phyloP scores from a whole-genome alignment of 2,329 filamentous ascomycete genomes.

The Rhytidhysteron rufulum region DNA sequence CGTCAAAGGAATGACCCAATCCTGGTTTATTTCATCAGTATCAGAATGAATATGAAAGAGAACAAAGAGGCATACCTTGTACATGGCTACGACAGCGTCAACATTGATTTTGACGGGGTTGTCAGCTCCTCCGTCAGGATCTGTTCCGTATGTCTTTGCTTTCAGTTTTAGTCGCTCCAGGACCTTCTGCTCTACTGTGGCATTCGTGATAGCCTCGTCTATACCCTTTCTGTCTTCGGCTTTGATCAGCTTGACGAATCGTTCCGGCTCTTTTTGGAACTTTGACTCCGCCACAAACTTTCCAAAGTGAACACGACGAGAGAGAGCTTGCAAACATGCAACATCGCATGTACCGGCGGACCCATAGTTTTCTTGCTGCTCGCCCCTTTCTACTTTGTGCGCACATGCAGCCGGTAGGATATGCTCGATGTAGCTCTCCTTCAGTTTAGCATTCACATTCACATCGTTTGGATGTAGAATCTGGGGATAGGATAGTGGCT shows the following conservation, averaged over 20 bases:
- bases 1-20: constrained; percentile 94
- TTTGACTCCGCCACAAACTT: constrained; percentile 98
- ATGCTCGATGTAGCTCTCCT: constrained; percentile 74
- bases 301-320: constrained; percentile 89
- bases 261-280: constrained; percentile 77
- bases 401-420: constrained; percentile 82
- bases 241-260: constrained; percentile 78
- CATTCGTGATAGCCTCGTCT: constrained; percentile 85
- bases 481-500: constrained; percentile 79
- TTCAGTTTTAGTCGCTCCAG: constrained; percentile 82
- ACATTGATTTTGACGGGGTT: constrained; percentile 80
- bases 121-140: constrained; percentile 63
- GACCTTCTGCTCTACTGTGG: constrained; percentile 85
- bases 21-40: constrained; percentile 29
- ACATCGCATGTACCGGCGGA: constrained; percentile 90
- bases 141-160: constrained; percentile 88
- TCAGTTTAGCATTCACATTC: constrained; percentile 85
- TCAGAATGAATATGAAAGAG: not conserved
- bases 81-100: constrained; percentile 58
- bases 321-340: constrained; percentile 81
- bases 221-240: constrained; percentile 76
- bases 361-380: constrained; percentile 91
- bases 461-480: constrained; percentile 87
- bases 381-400: constrained; percentile 73
- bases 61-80: constrained; percentile 23